Conservation (phyloP, 352 stramenopile species). For the Phytopythium vexans region DNA sequence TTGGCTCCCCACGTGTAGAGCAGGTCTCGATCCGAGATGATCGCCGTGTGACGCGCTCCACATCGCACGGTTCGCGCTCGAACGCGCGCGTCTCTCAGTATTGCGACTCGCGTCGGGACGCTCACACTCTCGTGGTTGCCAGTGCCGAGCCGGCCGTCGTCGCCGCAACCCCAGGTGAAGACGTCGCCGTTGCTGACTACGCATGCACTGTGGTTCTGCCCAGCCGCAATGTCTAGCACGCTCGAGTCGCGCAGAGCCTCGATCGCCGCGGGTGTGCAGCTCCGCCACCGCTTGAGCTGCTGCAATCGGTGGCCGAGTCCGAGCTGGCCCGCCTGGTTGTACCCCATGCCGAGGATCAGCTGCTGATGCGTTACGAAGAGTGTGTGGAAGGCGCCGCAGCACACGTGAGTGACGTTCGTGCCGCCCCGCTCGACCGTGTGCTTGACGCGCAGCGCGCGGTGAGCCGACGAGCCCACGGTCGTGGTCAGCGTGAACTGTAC, state of each 20-base stretch:
- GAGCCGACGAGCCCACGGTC: conserved; percentile 25
- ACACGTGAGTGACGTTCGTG: conserved; percentile 63
- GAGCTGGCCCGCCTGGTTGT: conserved; percentile 77
- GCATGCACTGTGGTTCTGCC: conserved; percentile 72
- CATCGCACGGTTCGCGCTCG: conserved; percentile 50
- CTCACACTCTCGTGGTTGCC: conserved; percentile 33
- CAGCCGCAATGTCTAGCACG: conserved; percentile 65
- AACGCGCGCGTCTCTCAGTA: conserved; percentile 38
- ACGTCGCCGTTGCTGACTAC: conserved; percentile 70
- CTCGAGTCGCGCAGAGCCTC: conserved; percentile 48
- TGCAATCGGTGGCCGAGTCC: conserved; percentile 63
- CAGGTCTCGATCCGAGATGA: conserved; percentile 60
- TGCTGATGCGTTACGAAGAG: conserved; percentile 77
- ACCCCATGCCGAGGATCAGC: conserved; percentile 71
- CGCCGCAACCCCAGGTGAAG: conserved; percentile 71
- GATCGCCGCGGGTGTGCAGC: conserved; percentile 50
- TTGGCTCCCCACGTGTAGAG: conserved; percentile 82
- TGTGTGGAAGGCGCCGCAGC: conserved; percentile 66
- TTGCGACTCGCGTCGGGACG: conserved; percentile 26
- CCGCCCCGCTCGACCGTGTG: conserved; percentile 47
- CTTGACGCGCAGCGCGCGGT: conserved; percentile 51
- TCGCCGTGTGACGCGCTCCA: conserved; percentile 59
- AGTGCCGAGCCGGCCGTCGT: conserved; percentile 63
- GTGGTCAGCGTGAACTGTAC: conserved; percentile 47
- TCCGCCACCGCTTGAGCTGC: conserved; percentile 62